Evolutionary conservation across 202 grass and related monocot genomes (phyloP), one percentile per base, ranked within the genome.

Genomic region (Zoysia matrella): DNA sequence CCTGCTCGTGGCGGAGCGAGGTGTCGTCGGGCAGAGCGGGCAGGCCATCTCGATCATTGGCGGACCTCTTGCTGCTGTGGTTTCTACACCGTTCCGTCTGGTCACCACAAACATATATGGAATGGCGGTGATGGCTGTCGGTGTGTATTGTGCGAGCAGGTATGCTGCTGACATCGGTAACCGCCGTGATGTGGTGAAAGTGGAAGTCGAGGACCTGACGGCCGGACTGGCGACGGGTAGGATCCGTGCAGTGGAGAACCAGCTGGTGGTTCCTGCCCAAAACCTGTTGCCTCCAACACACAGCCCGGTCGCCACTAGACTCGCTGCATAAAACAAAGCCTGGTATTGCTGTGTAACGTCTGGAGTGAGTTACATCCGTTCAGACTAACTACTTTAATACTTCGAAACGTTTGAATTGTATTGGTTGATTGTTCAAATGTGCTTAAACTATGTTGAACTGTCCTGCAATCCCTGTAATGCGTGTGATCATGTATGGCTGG

Each of bases 81-180:
- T 30, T 30, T 30, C 22, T 30, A 30, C 22, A 30, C 22, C 22
- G 22, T 30, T 30, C 22, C 22, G 22, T 30, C 22, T 30, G 22
- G 22, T 30, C 22, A 30, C 22, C 22, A 30, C 22, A 30, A 30
- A 30, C 22, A 30, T 30, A 30, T 30, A 30, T 30, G 22, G 93
- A 52, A 86, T 90, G 80, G 83, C 76, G 0, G 86, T 86, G 52
- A 90, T 87, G 65, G 88, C 88, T 7, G 88, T 82, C 0, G 87
- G 77, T 39, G 87, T 95, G 67, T 88, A 92, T 70, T 92, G 89
- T 4, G 83, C 75, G 36, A 93, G 91, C 75, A 83, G 94, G 72
- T 93, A 89, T 30, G 79, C 79, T 3, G 90, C 86, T 15, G 91
- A 93, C 79, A 97, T 93, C 22, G 22, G 22, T 30, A 30, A 30